Base-by-base conservation (phyloP, 2,329 filamentous ascomycete species). In the Epichloe gansuensis region DNA sequence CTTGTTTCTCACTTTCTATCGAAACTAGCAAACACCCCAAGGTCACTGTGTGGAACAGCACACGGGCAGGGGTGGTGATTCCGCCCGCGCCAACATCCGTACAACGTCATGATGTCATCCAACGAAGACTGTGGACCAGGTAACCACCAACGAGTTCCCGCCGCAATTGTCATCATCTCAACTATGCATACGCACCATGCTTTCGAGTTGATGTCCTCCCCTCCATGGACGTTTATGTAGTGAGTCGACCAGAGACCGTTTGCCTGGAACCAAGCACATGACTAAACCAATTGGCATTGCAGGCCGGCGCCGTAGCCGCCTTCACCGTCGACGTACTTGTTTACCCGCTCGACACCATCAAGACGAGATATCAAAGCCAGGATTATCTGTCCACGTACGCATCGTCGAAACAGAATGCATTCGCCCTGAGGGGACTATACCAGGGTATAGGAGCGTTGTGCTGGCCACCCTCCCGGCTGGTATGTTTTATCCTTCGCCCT, bases 271-370 rank as follows among this genome's bases (percentile, higher is more conserved):
- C 37, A 41, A 12, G 37, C 21, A 31, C 15, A 25, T 44, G 11
- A 13, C 31, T 15, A 38, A 45, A n/a, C 41, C 34, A n/a, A 17
- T 9, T 8, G 12, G n/a, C 11, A 7, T 39, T 42, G 31, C 54
- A 93, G 87, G 88, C 90, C 46, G 90, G 90, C 52, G 89, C 88
- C 51, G 77, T 86, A 51, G 90, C 90, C 57, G 91, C 89, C 28
- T 89, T 95, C 65, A 85, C 85, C 1, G 86, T 95, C 53, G 89
- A 95, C 66, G 73, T 94, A 48, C 74, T 95, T 15, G 80, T 95
- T 38, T 95, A 93, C 62, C 91, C 90, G 0, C 75, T 95, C 15
- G 91, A 95, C 65, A 96, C 90, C 0, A 74, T 95, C 61, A 95
- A 95, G 66, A 95, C 90, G 7, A 80, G 90, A 9, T 77, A 88